These are phyloP conservation scores for Penicillium sp. DNA, from an alignment of 2,329 filamentous ascomycete genomes.

Conservation along the genomic window DNA sequence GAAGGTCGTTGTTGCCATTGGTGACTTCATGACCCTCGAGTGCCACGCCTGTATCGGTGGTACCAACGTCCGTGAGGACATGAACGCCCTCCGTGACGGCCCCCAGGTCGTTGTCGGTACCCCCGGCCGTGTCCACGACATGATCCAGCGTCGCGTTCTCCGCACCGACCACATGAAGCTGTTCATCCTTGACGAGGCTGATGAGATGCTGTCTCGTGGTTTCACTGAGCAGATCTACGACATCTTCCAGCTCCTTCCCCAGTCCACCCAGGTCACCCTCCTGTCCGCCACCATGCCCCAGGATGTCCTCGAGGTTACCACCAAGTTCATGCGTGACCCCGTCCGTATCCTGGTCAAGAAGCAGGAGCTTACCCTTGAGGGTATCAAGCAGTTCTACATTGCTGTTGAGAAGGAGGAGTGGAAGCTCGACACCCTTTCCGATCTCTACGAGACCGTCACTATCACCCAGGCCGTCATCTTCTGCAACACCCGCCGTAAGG, in stretches of 20 bases:
- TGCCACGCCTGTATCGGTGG: constrained; percentile 98
- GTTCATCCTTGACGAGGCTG: constrained; percentile 70
- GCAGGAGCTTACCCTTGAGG: constrained; percentile 84
- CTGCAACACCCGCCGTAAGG: constrained; percentile 98
- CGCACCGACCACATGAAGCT: constrained; percentile 73
- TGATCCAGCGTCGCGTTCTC: constrained; percentile 69
- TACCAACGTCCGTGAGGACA: constrained; percentile 96
- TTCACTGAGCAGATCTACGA: constrained; percentile 99
- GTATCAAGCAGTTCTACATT: constrained; percentile 98
- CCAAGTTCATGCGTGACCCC: constrained; percentile 97
- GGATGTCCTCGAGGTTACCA: constrained; percentile 98
- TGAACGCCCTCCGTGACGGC: constrained; percentile 93
- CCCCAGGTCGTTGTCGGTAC: constrained; percentile 97
- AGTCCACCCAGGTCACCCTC: constrained; percentile 96
- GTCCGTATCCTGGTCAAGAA: constrained; percentile 29
- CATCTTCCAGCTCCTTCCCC: constrained; percentile 93
- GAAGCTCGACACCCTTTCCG: constrained; percentile 98
- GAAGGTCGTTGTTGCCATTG: constrained; percentile 98
- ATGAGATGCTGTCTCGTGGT: constrained; percentile 71
- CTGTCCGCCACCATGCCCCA: constrained; percentile 95
- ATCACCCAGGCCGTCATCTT: constrained; percentile 99
- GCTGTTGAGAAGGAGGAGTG: constrained; percentile 99
- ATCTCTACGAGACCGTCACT: constrained; percentile 96
- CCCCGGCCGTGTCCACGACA: constrained; percentile 87
- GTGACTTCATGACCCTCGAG: constrained; percentile 99